Evolutionary conservation across 306 rosid genomes (phyloP).

Genomic region (Albizia julibrissin): DNA sequence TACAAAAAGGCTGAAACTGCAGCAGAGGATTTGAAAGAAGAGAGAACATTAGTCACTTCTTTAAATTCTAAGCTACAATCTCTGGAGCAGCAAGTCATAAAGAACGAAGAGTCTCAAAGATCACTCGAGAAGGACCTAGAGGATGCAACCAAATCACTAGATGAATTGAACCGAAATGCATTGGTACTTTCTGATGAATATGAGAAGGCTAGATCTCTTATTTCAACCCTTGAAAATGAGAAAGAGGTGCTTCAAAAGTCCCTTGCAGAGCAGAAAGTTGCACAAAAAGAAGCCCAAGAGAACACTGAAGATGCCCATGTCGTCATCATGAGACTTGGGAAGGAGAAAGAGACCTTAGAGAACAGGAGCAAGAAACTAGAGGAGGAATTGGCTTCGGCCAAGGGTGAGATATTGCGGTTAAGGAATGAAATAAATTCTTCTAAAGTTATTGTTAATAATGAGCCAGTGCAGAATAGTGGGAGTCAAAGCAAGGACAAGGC

Average conservation of each 20-base stretch:
- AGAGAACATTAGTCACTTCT: constrained; percentile 55
- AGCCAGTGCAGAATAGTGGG: constrained; percentile 34
- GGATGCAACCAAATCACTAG: constrained; percentile 78
- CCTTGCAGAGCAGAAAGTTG: constrained; percentile 62
- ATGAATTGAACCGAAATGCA: constrained; percentile 73
- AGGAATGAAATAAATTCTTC: constrained; percentile 40
- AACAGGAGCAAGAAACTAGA: constrained; percentile 66
- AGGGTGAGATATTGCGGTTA: constrained; percentile 66
- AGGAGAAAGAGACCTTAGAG: constrained; percentile 67
- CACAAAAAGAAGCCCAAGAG: constrained; percentile 61
- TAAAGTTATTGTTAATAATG: constrained; percentile 38
- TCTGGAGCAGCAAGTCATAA: constrained; percentile 62
- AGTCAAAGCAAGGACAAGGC: constrained; percentile 32
- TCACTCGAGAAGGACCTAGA: constrained; percentile 70
- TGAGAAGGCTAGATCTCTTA: constrained; percentile 53
- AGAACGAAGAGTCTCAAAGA: constrained; percentile 57
- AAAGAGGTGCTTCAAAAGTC: constrained; percentile 59
- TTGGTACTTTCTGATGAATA: constrained; percentile 59
- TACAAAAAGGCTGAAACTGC: constrained; percentile 67
- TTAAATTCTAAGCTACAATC: constrained; percentile 55
- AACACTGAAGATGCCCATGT: constrained; percentile 83
- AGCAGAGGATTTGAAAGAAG: constrained; percentile 57
- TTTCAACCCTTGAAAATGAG: constrained; percentile 71
- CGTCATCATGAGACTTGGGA: constrained; percentile 62
- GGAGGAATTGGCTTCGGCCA: constrained; percentile 77